Base-by-base conservation (phyloP, 208 protist species). In the Tritrichomonas musculus region DNA sequence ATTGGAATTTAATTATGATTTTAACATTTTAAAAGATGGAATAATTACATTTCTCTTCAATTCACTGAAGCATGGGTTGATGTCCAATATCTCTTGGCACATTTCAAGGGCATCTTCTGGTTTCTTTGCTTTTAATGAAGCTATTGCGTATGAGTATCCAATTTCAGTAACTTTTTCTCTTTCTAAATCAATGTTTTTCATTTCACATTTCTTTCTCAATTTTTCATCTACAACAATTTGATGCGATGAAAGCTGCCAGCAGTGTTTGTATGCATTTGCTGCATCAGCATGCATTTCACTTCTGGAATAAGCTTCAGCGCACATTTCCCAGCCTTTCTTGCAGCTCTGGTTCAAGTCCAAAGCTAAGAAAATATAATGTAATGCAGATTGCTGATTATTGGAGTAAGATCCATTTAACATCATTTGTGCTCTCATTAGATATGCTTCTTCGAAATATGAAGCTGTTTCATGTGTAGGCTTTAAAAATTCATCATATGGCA, bases 381-480 rank as follows among this genome's bases (percentile, higher is more conserved):
- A 47, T 41, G 77, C 77, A 14, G 47, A n/a, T 39, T 50, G 44
- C 20, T 20, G n/a, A 57, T 57, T 57, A 57, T 44, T 44, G 11
- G 69, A 75, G n/a, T n/a, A n/a, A n/a, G n/a, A n/a, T n/a, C 30
- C 64, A 36, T 53, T 60, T 27, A 44, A 33, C 22, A 36, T 47
- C 8, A 57, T 8, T 17, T 44, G 33, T 60, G 77, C 77, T 57
- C n/a, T 88, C 77, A 88, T 88, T 47, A 88, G 30, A 50, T 88
- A 88, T 47, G 47, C 47, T 88, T 88, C 77, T 88, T 88, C 77
- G 47, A 88, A 88, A 30, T 60, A 88, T 13, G 39, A 49, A 39
- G 13, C 13, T 41, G 41, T 88, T 39, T 88, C 77, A 57, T 88
- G 77, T 20, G 57, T 57, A 39, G 77, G 77, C 8, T 53, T 47